Conservation (phyloP, 2,329 filamentous ascomycete species). For the Diaporthe sp. region DNA sequence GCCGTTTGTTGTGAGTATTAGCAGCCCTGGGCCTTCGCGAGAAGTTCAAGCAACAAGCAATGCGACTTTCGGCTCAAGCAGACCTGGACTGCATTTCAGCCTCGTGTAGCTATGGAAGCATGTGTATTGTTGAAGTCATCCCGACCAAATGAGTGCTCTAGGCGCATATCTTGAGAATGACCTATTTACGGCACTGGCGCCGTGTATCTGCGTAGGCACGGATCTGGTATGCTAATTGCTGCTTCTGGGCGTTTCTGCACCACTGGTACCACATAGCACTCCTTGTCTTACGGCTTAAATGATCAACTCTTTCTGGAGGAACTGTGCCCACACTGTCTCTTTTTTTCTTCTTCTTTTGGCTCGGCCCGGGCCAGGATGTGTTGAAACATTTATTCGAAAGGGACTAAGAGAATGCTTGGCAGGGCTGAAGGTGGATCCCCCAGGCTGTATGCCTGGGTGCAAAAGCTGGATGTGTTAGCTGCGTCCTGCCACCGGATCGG, state of each 20-base stretch:
- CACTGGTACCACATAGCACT: not conserved
- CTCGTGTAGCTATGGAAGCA: too few relatives aligned
- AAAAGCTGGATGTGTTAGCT: not conserved
- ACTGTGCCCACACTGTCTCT: not conserved
- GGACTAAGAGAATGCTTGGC: not conserved
- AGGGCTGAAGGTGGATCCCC: slow-evolving; percentile 13
- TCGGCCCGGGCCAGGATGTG: not conserved
- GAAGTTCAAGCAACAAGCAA: too few relatives aligned
- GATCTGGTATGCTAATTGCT: not conserved
- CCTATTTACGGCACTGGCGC: not conserved
- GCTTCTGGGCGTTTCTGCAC: not conserved
- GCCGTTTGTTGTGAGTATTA: too few relatives aligned
- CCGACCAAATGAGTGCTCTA: not conserved
- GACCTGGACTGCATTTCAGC: too few relatives aligned
- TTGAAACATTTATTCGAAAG: slow-evolving; percentile 2
- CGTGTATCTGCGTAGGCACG: not conserved
- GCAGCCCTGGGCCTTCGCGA: too few relatives aligned
- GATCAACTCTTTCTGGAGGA: not conserved
- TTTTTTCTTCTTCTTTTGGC: not conserved
- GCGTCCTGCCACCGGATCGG: not conserved
- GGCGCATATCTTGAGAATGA: not conserved
- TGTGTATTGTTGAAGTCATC: too few relatives aligned
- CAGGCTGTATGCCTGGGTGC: not conserved
- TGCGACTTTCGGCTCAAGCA: too few relatives aligned
- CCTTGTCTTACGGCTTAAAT: not conserved